Base-by-base conservation (phyloP, 768 basidiomycete genomes). In the Russula compacta region DNA sequence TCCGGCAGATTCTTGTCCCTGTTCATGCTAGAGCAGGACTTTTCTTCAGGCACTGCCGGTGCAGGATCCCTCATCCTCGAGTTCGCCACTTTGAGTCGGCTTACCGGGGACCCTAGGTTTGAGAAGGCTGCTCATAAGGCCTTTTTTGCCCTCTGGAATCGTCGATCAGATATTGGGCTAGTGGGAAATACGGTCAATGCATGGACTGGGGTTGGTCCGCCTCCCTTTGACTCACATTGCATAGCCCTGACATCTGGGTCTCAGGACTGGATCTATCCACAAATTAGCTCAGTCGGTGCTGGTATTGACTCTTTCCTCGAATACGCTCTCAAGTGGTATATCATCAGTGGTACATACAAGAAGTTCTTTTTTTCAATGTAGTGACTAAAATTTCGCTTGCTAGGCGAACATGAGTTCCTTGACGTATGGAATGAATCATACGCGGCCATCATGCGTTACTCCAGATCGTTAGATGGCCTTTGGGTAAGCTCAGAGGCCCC, bases 291-390 rank as follows among this genome's bases (percentile, higher is more conserved):
- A 1, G 89, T 95, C 36, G 95, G 95, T 29, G 97, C 97, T 6
- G 97, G 97, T 0, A 85, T 97, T 46, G 97, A 98, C 71, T 93
- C 90, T 3, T 97, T 95, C 71, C 94, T 89, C 69, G 97, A 99
- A 70, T 95, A 95, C 72, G 89, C 92, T 11, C 73, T 94, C 47
- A 95, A 95, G 69, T 92, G 92, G 84, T 93, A 94, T 70, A 85
- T 95, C 43, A 69, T 93, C 69, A 92, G 89, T 67, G 87, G 87
- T 87, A 65, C 39, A 76, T 71, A 70, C 70, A 43, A 17, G 50
- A 38, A 15, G 4, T 35, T 3, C 43, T n/a, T 12, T 44, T n/a
- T 11, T 29, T 12, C 42, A 24, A 14, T 11, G 14, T 9, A 39
- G 6, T 42, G 33, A 6, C 15, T 21, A 42, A 17, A 8, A 58